phyloP scores from a whole-genome alignment of 192 early-diverging fungal species.

The Entomortierella beljakovae region DNA sequence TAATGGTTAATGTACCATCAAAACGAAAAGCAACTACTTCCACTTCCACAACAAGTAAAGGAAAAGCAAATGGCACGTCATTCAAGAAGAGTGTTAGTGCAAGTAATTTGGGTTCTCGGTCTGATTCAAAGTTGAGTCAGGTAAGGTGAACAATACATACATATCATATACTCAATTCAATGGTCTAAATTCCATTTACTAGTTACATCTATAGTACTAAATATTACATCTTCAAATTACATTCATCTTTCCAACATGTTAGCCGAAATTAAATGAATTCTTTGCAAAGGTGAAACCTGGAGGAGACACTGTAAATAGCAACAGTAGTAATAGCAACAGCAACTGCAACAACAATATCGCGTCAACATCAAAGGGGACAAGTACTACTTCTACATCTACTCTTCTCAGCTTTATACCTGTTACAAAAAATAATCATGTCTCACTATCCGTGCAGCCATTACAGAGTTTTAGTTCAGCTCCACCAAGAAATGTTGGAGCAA shows the following conservation, averaged over 20 bases:
- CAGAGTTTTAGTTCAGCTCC: not conserved
- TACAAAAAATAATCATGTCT: too few species aligned
- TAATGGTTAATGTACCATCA: conserved; percentile 12
- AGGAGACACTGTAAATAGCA: not conserved
- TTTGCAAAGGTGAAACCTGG: not conserved
- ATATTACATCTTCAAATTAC: not conserved
- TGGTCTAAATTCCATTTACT: too few species aligned
- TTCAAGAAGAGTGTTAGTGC: conserved; percentile 1
- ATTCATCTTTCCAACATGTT: not conserved
- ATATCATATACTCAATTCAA: not conserved
- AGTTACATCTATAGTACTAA: too few species aligned
- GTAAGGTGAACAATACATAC: not conserved
- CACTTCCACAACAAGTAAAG: not conserved
- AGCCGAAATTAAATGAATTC: not conserved
- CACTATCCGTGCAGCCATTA: too few species aligned
- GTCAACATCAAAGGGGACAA: not conserved
- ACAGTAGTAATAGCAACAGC: not conserved
- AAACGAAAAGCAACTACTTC: conserved; percentile 10
- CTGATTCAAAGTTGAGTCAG: conserved; percentile 14
- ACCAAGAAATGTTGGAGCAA: not conserved
- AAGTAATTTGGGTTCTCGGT: not conserved
- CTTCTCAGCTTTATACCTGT: too few species aligned
- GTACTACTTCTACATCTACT: too few species aligned
- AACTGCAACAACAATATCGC: not conserved
- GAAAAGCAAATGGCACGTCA: not conserved